A percentile compares a stretch with the other conserved stretches of the same genome.
These are phyloP conservation scores for Stephanodiscus triporus DNA, from an alignment of 108 stramenopile species.

Conservation along the genomic window DNA sequence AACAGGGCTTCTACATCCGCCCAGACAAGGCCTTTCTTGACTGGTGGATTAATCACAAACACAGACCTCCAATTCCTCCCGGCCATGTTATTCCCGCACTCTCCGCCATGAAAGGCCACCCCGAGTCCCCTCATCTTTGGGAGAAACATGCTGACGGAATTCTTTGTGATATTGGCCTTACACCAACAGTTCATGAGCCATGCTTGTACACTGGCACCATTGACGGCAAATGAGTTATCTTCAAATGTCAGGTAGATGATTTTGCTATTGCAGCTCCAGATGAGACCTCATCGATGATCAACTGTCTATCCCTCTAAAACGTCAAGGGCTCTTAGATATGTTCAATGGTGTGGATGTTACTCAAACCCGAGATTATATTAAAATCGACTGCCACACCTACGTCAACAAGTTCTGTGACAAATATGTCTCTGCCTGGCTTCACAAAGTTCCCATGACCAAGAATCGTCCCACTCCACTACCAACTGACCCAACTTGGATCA, in stretches of 20 bases:
- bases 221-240: slow-evolving; percentile 1
- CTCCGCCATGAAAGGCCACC: slow-evolving; percentile 4
- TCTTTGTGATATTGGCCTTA: background rate
- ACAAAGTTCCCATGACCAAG: too few species aligned
- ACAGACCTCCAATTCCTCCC: background rate
- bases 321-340: too few species aligned
- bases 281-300: too few species aligned
- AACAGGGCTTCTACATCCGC: slow-evolving; percentile 29
- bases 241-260: slow-evolving; percentile 30
- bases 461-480: slow-evolving; percentile 1
- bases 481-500: background rate
- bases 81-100: slow-evolving; percentile 12
- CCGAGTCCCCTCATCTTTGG: slow-evolving; percentile 16
- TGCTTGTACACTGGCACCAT: slow-evolving; percentile 19
- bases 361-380: too few species aligned
- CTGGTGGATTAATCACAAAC: slow-evolving; percentile 24
- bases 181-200: slow-evolving; percentile 20
- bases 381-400: too few species aligned
- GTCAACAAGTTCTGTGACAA: too few species aligned
- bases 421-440: too few species aligned
- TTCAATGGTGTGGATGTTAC: too few species aligned
- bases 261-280: background rate
- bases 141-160: slow-evolving; percentile 11
- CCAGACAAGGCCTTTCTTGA: slow-evolving; percentile 33
- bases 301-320: too few species aligned